Evolutionary conservation across 106 monocot species (phyloP).

Genomic region (Narthecium ossifragum): DNA sequence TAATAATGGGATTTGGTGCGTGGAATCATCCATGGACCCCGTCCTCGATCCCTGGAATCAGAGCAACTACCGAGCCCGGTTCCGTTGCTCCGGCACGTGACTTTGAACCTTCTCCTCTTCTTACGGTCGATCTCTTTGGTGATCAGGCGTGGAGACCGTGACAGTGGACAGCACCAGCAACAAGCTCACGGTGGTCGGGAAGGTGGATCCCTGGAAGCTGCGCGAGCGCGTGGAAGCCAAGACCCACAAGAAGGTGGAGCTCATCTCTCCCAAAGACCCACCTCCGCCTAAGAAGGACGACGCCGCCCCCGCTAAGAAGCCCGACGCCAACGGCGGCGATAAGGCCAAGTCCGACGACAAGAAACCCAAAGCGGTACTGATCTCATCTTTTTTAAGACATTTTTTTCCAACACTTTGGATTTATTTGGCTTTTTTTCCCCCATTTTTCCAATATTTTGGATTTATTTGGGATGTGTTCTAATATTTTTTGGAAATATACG

Average conservation of each 20-base stretch:
- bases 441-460: background rate
- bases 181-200: conserved; percentile 52
- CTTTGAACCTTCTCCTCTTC: background rate
- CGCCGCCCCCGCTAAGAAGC: conserved; percentile 17
- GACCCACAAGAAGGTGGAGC: conserved; percentile 46
- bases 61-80: background rate
- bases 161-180: conserved; percentile 21
- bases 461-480: background rate
- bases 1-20: no score
- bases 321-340: conserved; percentile 2
- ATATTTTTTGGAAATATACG: no score
- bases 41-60: no score
- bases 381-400: background rate
- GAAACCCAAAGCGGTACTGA: conserved; percentile 33
- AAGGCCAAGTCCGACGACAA: conserved; percentile 39
- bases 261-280: conserved; percentile 41
- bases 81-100: background rate
- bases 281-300: conserved; percentile 22
- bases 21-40: no score
- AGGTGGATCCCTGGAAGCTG: conserved; percentile 49
- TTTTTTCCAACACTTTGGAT: background rate
- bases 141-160: conserved; percentile 42
- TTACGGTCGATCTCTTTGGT: background rate
- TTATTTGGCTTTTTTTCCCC: background rate
- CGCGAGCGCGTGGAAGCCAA: conserved; percentile 44